Base-by-base conservation (phyloP, 2,329 filamentous ascomycete species). In the Chaetomiaceae sp. region DNA sequence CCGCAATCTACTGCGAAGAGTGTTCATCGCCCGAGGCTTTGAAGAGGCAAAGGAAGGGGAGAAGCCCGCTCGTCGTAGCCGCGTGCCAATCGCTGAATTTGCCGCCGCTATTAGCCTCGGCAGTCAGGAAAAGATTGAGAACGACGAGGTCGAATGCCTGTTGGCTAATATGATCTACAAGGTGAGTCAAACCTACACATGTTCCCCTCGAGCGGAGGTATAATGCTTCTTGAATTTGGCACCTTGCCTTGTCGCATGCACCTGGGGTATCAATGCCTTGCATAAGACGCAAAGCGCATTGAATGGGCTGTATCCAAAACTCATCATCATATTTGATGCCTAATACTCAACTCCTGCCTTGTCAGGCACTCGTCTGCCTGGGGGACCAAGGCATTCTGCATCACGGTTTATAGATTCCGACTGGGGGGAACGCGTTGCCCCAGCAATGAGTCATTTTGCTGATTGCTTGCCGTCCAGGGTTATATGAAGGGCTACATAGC, bases 401-500 rank as follows among this genome's bases (percentile, higher is more conserved):
- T 10, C 40, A 7, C 14, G 37, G 16, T 34, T 5, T 33, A 48
- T 43, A 51, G 32, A 50, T 27, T 11, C 43, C 36, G 32, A 57
- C 56, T 59, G 52, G 54, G 37, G 27, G 47, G 43, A 51, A 25
- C 36, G n/a, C 33, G 37, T 49, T 45, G 30, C 40, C 44, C 38
- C 23, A 20, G 37, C 29, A 53, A 61, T 68, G 64, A 69, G 55
- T 70, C 63, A 68, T 50, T 68, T 71, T 57, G 71, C 63, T 62
- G 36, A 65, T 53, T 54, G 23, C n/a, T 29, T 57, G 54, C 50
- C 23, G 56, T 32, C 14, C 61, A 96, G 90, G 88, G 87, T 54
- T 77, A 94, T 21, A 96, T 99, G 89, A 99, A 97, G 72, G 94
- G 95, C 36, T 99, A 99, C 71, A 99, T 99, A 61, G 86, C 92